Evolutionary conservation across 306 rosid species (phyloP), one percentile per base, ranked within the genome.

Genomic region (Leucaena leucocephala): DNA sequence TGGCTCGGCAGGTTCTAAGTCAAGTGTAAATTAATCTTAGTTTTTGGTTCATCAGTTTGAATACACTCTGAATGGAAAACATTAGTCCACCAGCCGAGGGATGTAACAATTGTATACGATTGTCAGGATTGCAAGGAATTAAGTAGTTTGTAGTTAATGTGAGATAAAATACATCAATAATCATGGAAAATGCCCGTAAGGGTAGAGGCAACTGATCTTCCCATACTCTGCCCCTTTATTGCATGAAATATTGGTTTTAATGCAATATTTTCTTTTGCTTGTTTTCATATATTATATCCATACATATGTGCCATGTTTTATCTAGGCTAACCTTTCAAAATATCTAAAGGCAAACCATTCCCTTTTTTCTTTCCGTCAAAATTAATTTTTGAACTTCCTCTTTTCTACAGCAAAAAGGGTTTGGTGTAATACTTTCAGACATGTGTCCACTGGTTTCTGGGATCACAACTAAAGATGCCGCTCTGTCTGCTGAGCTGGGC

Each of bases 391-490:
- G 68, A 50, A 58, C 59, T 82, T 66, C 80, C 34, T 71, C 27
- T 36, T 58, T 59, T 82, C 49, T 87, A 85, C 84, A 80, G 83
- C 82, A 87, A 74, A 91, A 81, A 33, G 95, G 96, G 34, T 95
- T 85, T 72, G 87, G 94, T 71, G 99, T 90, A 46, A 85, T 95
- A 75, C 97, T 93, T 15, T 95, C 96, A 0, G 99, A 90, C 52
- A 93, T 95, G 99, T 93, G 99, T 80, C 99, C 98, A 16, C 72
- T 45, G 2, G 93, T 95, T 46, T 91, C 99, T 68, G 99, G 99
- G 71, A 92, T 95, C 85, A 85, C 92, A 67, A 84, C 91, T 54
- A 95, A 71, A 79, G 99, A 95, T 76, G 90, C 98, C 0, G 88
- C 94, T 70, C 68, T 95, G 71, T 95, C 99, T 0, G 80, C 85